A percentile compares a stretch with the other conserved stretches of the same genome.
phyloP scores from a whole-genome alignment of 1,284 basidiomycete species.

The Austropuccinia psidii region DNA sequence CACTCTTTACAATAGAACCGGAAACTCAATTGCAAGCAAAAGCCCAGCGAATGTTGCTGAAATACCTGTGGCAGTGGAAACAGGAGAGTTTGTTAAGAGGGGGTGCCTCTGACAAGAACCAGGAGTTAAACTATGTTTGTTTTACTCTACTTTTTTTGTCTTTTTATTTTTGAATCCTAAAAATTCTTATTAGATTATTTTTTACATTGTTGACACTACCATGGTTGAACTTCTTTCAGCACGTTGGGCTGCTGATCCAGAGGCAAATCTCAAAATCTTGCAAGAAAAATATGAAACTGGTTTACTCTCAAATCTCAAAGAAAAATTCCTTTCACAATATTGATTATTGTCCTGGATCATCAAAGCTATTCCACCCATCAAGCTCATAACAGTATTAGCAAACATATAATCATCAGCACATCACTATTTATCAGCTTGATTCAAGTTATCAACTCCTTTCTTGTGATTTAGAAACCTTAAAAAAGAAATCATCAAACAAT shows the following conservation, averaged over 20 bases:
- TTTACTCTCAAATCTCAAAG: conserved; percentile 60
- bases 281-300: conserved; percentile 58
- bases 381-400: conserved; percentile 60
- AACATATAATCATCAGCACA: too few relatives aligned
- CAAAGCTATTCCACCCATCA: conserved; percentile 57
- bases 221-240: conserved; percentile 65
- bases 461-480: too few relatives aligned
- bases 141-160: conserved; percentile 4
- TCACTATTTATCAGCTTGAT: too few relatives aligned
- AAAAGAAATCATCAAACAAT: too few relatives aligned
- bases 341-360: conserved; percentile 61
- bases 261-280: conserved; percentile 58
- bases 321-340: conserved; percentile 54
- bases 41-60: conserved; percentile 62
- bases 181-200: conserved; percentile 1
- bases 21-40: conserved; percentile 56
- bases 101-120: conserved; percentile 41
- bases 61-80: conserved; percentile 57
- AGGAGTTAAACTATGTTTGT: conserved; percentile 48
- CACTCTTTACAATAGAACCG: conserved; percentile 62
- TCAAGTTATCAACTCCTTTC: too few relatives aligned
- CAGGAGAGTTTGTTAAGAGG: conserved; percentile 41
- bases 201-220: conserved; percentile 69
- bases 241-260: conserved; percentile 51
- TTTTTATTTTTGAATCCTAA: conserved; percentile 32